A percentile compares a stretch with the other conserved stretches of the same genome.
Evolutionary conservation across 2,329 filamentous ascomycete genomes (phyloP).

Genomic region (Periconia sp.): DNA sequence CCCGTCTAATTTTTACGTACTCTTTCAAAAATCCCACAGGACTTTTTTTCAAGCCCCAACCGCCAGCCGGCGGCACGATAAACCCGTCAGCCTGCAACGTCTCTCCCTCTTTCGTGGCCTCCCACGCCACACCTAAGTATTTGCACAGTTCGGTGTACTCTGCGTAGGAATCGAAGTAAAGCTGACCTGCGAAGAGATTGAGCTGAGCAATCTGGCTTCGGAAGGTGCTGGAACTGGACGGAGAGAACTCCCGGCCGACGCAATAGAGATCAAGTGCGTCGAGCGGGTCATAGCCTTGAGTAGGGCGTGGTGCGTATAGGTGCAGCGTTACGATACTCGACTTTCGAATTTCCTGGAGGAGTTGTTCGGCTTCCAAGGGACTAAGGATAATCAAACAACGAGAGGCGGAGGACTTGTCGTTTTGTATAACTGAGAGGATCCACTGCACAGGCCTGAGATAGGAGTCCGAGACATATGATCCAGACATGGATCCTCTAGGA

Average conservation of each 20-base stretch:
- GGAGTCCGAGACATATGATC: constrained; percentile 40
- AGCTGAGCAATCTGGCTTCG: constrained; percentile 50
- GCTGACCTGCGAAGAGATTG: constrained; percentile 68
- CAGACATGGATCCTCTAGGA: neutral
- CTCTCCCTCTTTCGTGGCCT: constrained; percentile 16
- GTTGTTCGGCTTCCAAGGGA: constrained; percentile 60
- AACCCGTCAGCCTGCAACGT: constrained; percentile 40
- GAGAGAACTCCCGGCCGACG: constrained; percentile 20
- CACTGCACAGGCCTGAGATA: constrained; percentile 60
- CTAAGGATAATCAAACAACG: constrained; percentile 58
- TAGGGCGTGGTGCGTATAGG: constrained; percentile 54
- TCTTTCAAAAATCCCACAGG: constrained; percentile 47
- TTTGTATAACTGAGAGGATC: constrained; percentile 40
- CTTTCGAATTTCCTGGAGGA: constrained; percentile 47
- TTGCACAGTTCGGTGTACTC: constrained; percentile 59
- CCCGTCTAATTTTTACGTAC: constrained; percentile 32
- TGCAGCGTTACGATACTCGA: constrained; percentile 48
- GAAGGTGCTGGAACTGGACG: neutral
- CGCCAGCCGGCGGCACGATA: constrained; percentile 28
- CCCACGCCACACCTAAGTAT: constrained; percentile 53
- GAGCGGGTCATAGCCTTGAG: constrained; percentile 36
- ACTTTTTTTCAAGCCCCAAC: constrained; percentile 40
- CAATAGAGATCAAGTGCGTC: constrained; percentile 52
- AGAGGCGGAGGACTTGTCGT: neutral
- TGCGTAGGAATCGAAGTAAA: constrained; percentile 59